Base-by-base conservation (phyloP, 108 stramenopile species). In the Mayamaea pseudoterrestris region DNA sequence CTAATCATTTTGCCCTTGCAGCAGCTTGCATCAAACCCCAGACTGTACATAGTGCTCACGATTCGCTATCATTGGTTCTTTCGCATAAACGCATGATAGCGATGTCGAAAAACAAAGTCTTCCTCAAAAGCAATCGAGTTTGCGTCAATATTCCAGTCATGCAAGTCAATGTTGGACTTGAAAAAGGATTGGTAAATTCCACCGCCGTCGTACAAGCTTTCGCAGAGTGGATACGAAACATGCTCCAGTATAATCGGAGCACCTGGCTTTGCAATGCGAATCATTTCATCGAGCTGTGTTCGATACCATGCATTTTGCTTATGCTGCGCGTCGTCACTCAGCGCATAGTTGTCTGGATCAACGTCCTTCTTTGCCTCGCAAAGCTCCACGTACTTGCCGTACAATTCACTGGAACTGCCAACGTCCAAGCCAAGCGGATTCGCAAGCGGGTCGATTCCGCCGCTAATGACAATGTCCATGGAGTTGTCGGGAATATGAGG, bases 191-290 rank as follows among this genome's bases (percentile, higher is more conserved):
- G 23, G 20, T 30, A 14, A 17, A 55, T 44, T 7, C 54, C 54
- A 18, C 54, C 54, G 44, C 54, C 44, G 16, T 55, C 54, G n/a
- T 11, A 28, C n/a, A 21, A 28, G 3, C 3, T 12, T 11, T 20
- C 25, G 31, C 54, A 55, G 8, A 27, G 12, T 11, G 54, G 54
- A 11, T 46, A 45, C 3, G 46, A 50, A 5, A 55, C 54, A 23
- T 45, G 17, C 26, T 45, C 44, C n/a, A n/a, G n/a, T n/a, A 62
- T 58, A 5, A 68, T 34, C 5, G 61, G 61, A 26, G 60, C 54
- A 6, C 67, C 67, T n/a, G 56, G 60, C 32, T 68, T 68, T 53
- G 69, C 63, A 46, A 71, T 71, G 5, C 69, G 69, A 35, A 71
- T 46, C 69, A 71, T 59, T 29, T 65, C 32, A 0, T n/a, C 17